Conservation (phyloP, 257 asterid genomes). For the Fraxinus anomala region DNA sequence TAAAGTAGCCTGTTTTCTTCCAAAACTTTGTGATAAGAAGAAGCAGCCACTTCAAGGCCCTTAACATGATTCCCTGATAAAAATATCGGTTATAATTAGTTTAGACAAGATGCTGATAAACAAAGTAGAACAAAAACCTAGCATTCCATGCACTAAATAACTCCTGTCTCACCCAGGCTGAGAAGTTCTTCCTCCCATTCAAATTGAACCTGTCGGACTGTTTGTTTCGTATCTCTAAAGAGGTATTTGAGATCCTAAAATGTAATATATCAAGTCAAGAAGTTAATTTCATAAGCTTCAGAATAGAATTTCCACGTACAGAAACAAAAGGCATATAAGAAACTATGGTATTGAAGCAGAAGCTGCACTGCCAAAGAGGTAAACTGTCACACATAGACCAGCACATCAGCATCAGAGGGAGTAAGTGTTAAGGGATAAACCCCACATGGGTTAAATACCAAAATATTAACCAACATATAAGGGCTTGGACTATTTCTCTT, state of each 20-base stretch:
- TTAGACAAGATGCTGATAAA: slow-evolving; percentile 9
- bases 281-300: neutral
- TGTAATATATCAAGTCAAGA: slow-evolving; percentile 6
- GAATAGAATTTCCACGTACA: neutral
- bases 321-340: neutral
- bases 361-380: too few species aligned
- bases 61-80: slow-evolving; percentile 64
- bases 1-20: slow-evolving; percentile 83
- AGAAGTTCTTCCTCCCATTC: slow-evolving; percentile 67
- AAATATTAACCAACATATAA: too few species aligned
- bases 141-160: neutral
- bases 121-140: neutral
- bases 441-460: too few species aligned
- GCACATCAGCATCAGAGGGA: too few species aligned
- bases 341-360: slow-evolving; percentile 11
- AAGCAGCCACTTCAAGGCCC: slow-evolving; percentile 66
- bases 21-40: slow-evolving; percentile 78
- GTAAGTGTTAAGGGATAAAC: too few species aligned
- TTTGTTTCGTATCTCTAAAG: slow-evolving; percentile 53
- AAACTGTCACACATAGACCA: too few species aligned
- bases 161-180: slow-evolving; percentile 54
- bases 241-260: slow-evolving; percentile 68
- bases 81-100: slow-evolving; percentile 8
- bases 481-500: too few species aligned
- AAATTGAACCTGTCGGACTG: slow-evolving; percentile 49